A percentile compares a stretch with the other conserved stretches of the same genome.
These are phyloP conservation scores for Pelargonium myrrhifolium DNA, from an alignment of 441 rosid genomes.

Conservation along the genomic window DNA sequence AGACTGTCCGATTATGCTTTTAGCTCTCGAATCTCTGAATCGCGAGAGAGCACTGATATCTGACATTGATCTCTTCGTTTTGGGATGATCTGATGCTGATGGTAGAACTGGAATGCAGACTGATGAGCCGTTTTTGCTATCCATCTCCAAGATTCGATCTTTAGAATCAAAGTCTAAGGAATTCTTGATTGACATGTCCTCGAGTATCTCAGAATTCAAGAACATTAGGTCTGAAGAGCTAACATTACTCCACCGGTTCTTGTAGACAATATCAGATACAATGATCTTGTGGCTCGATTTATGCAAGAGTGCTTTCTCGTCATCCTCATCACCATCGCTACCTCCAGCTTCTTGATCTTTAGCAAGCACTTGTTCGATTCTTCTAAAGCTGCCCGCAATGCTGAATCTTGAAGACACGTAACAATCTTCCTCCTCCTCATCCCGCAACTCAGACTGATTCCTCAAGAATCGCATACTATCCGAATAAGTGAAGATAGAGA, in stretches of 20 bases:
- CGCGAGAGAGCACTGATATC: constrained; percentile 65
- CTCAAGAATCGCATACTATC: constrained; percentile 46
- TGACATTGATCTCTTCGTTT: constrained; percentile 64
- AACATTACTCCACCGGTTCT: constrained; percentile 82
- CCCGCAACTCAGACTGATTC: constrained; percentile 38
- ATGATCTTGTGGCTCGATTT: constrained; percentile 61
- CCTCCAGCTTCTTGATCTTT: background rate
- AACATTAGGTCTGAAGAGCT: constrained; percentile 75
- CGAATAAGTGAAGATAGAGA: constrained; percentile 35
- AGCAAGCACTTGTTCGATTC: constrained; percentile 18
- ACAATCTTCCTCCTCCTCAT: constrained; percentile 41
- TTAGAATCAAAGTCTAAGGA: constrained; percentile 30
- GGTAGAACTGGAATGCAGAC: constrained; percentile 35
- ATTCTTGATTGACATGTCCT: constrained; percentile 41
- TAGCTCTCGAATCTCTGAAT: constrained; percentile 28
- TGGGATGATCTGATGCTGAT: background rate
- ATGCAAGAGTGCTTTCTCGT: constrained; percentile 30
- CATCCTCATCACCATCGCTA: constrained; percentile 1
- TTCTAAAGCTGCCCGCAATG: constrained; percentile 66
- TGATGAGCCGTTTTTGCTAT: constrained; percentile 24
- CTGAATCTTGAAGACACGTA: constrained; percentile 57
- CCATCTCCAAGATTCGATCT: constrained; percentile 29
- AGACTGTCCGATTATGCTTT: constrained; percentile 23
- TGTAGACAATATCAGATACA: constrained; percentile 52
- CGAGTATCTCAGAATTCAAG: constrained; percentile 66